phyloP scores from a whole-genome alignment of 768 basidiomycete genomes.

The Russula foetens region DNA sequence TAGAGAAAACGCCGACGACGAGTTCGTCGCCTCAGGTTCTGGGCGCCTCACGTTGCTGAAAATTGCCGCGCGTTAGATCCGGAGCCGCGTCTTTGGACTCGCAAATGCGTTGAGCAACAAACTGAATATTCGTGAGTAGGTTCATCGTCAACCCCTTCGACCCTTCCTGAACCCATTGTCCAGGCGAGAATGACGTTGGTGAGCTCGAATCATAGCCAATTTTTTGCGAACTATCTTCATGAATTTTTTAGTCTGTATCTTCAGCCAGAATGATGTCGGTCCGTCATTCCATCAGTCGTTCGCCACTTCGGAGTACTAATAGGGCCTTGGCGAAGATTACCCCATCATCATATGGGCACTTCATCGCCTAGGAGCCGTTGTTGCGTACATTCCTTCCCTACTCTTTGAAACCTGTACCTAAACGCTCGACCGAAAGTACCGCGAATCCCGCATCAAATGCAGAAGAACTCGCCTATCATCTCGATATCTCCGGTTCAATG shows the following conservation, averaged over 20 bases:
- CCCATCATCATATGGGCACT: slow-evolving; percentile 16
- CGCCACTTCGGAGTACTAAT: background rate
- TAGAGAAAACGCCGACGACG: too few relatives aligned
- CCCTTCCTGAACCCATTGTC: background rate
- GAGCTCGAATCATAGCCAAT: slow-evolving; percentile 1
- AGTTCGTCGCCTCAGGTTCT: too few relatives aligned
- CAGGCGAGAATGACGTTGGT: slow-evolving; percentile 35
- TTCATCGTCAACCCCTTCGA: background rate
- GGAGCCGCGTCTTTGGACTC: slow-evolving; percentile 29
- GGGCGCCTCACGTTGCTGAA: background rate
- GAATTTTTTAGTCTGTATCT: slow-evolving; percentile 18
- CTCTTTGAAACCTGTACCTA: background rate
- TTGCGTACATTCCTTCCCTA: slow-evolving; percentile 8
- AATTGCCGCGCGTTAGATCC: slow-evolving; percentile 22
- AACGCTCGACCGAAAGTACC: slow-evolving; percentile 30
- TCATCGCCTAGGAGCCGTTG: slow-evolving; percentile 21
- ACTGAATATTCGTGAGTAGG: slow-evolving; percentile 27
- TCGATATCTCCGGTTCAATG: slow-evolving; percentile 21
- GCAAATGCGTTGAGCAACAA: slow-evolving; percentile 30
- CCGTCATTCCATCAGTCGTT: background rate
- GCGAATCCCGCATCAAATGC: slow-evolving; percentile 52
- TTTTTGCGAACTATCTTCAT: background rate
- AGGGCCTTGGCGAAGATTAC: background rate
- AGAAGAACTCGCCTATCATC: slow-evolving; percentile 50
- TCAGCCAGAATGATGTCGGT: slow-evolving; percentile 24